Percentiles rank a stretch among this genome's conserved stretches.
Conservation (phyloP, 805 yeast genomes). For the Tetrapisispora iriomotensis region DNA sequence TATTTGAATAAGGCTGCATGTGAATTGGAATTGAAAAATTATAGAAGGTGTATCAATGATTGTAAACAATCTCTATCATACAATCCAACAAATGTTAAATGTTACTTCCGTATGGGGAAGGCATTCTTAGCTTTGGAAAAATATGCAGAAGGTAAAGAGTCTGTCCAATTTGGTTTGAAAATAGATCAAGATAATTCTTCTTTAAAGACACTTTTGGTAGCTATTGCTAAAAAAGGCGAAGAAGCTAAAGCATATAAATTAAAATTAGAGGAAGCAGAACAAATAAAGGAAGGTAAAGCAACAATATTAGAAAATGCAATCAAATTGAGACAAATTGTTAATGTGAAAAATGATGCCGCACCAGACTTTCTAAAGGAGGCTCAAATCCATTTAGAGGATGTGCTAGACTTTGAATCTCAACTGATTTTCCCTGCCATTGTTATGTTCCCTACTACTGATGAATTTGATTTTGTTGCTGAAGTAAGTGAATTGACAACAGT, state of each 20-base stretch:
- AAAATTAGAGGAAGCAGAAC: conserved; percentile 13
- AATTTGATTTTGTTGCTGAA: conserved; percentile 71
- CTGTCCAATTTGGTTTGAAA: conserved; percentile 54
- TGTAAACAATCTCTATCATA: conserved; percentile 58
- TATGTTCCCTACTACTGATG: conserved; percentile 73
- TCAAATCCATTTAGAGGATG: conserved; percentile 49
- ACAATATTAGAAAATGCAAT: conserved; percentile 49
- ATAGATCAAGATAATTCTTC: conserved; percentile 53
- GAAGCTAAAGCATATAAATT: conserved; percentile 25
- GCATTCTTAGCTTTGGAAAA: conserved; percentile 64
- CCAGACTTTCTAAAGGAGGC: conserved; percentile 48
- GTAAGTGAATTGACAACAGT: conserved; percentile 67
- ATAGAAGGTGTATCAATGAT: conserved; percentile 77
- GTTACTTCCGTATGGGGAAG: conserved; percentile 73
- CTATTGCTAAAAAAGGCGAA: conserved; percentile 33
- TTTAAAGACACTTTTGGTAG: conserved; percentile 36
- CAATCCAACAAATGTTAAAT: conserved; percentile 70
- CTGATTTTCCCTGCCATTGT: conserved; percentile 73
- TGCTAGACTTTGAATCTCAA: conserved; percentile 62
- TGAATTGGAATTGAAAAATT: conserved; percentile 75
- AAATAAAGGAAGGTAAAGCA: conserved; percentile 32
- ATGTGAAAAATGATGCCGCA: conserved; percentile 42
- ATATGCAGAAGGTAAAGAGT: conserved; percentile 60
- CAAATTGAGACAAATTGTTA: conserved; percentile 45
- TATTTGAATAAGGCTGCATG: conserved; percentile 84